These are phyloP conservation scores for Fusarium palustre DNA, from an alignment of 2,329 filamentous ascomycete species.

Conservation along the genomic window DNA sequence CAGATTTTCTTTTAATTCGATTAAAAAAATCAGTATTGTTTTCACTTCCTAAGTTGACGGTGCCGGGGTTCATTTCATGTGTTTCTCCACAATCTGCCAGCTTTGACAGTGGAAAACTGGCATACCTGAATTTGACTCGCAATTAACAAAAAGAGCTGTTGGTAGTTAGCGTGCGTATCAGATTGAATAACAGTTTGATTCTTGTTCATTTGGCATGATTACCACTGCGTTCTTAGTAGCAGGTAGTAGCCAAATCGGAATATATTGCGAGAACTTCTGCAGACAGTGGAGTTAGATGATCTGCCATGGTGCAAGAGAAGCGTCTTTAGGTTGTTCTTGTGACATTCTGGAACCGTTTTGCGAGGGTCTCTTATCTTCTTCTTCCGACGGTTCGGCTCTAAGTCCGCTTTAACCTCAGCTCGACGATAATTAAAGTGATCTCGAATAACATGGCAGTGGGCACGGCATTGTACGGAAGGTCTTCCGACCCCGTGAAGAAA, in stretches of 20 bases:
- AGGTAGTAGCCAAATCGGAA: neutral
- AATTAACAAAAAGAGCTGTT: neutral
- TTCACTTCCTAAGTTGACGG: neutral
- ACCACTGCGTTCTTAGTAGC: neutral
- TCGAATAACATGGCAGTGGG: slow-evolving; percentile 32
- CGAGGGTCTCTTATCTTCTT: slow-evolving; percentile 25
- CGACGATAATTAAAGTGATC: slow-evolving; percentile 7
- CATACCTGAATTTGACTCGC: neutral
- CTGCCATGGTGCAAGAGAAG: slow-evolving; percentile 12
- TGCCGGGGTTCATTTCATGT: neutral
- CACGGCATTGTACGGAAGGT: slow-evolving; percentile 33
- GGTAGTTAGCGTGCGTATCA: neutral
- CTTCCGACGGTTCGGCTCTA: slow-evolving; percentile 10
- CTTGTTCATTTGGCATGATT: neutral
- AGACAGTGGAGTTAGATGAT: slow-evolving; percentile 14
- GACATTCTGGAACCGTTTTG: slow-evolving; percentile 3
- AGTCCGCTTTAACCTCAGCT: slow-evolving; percentile 14
- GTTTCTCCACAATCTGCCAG: neutral
- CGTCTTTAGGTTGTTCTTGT: slow-evolving; percentile 19
- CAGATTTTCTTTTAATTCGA: neutral
- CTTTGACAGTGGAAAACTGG: neutral
- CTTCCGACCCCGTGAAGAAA: slow-evolving; percentile 30
- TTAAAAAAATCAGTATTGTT: slow-evolving; percentile 5
- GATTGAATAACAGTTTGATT: neutral
- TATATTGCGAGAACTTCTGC: slow-evolving; percentile 3